Evolutionary conservation across 192 early-diverging fungal genomes (phyloP).

Genomic region (Linnemannia zychae): DNA sequence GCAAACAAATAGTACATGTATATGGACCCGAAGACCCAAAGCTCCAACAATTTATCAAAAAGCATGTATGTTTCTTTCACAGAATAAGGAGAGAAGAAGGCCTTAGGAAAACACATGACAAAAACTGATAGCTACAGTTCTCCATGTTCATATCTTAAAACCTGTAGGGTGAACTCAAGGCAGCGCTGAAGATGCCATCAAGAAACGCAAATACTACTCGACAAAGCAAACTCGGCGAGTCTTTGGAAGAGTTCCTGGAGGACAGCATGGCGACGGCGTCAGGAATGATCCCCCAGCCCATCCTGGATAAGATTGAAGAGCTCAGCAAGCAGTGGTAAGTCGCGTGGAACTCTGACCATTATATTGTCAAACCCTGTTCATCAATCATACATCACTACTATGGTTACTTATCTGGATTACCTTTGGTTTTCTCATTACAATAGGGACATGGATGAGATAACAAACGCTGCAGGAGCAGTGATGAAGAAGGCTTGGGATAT

Average conservation of each 20-base stretch:
- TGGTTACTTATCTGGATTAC: neutral
- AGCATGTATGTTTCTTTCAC: constrained; percentile 21
- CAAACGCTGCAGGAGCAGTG: constrained; percentile 11
- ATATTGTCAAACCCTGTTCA: no score
- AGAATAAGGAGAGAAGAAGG: neutral
- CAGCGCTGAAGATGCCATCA: constrained; percentile 36
- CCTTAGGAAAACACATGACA: neutral
- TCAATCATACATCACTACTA: neutral
- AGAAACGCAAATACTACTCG: constrained; percentile 27
- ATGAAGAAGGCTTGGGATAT: constrained; percentile 39
- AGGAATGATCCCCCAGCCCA: constrained; percentile 39
- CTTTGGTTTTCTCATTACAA: neutral
- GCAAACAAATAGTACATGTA: constrained; percentile 31
- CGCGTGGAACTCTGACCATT: neutral
- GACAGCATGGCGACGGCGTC: constrained; percentile 2
- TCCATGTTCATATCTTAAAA: neutral
- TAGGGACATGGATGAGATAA: constrained; percentile 40
- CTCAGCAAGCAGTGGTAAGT: constrained; percentile 38
- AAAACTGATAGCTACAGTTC: neutral
- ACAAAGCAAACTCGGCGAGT: constrained; percentile 12
- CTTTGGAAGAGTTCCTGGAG: constrained; percentile 29
- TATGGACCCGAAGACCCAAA: constrained; percentile 41
- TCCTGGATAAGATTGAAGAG: constrained; percentile 46
- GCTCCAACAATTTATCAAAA: constrained; percentile 32
- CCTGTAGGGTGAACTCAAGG: constrained; percentile 27